These are phyloP conservation scores for Peniophora sp. DNA, from an alignment of 1,284 basidiomycete species.

Conservation along the genomic window DNA sequence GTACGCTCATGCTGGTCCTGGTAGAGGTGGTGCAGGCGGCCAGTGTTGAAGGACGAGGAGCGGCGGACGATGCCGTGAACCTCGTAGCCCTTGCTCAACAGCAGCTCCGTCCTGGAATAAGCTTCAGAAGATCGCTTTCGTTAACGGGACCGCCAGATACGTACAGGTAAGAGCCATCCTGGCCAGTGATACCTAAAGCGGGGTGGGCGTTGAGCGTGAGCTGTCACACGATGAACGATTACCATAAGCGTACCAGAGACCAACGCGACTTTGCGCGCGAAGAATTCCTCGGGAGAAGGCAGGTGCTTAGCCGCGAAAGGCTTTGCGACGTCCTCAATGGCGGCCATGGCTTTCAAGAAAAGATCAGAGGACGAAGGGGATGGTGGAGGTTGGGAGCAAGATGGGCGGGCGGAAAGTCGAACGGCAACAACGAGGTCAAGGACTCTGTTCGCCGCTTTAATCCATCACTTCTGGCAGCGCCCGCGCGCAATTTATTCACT, in stretches of 20 bases:
- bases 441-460: too few relatives aligned
- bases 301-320: constrained; percentile 45
- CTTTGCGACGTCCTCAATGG: constrained; percentile 24
- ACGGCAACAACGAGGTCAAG: too few relatives aligned
- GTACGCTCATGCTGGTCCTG: constrained; percentile 78
- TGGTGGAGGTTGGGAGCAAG: neutral
- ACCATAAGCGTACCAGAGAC: constrained; percentile 64
- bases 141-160: constrained; percentile 17
- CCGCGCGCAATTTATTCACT: too few relatives aligned
- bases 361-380: neutral
- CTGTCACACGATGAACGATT: neutral
- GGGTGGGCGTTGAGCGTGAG: neutral
- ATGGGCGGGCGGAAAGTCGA: neutral
- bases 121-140: constrained; percentile 11
- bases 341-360: constrained; percentile 4
- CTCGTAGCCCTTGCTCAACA: constrained; percentile 82
- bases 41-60: constrained; percentile 92
- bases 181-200: constrained; percentile 76
- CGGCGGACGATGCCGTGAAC: constrained; percentile 92
- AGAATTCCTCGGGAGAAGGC: constrained; percentile 73
- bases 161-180: constrained; percentile 86
- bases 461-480: too few relatives aligned
- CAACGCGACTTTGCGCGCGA: constrained; percentile 81
- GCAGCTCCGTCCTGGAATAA: constrained; percentile 61
- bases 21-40: constrained; percentile 84